Base-by-base conservation (phyloP, 257 asterid genomes). In the Solanum virginianum region DNA sequence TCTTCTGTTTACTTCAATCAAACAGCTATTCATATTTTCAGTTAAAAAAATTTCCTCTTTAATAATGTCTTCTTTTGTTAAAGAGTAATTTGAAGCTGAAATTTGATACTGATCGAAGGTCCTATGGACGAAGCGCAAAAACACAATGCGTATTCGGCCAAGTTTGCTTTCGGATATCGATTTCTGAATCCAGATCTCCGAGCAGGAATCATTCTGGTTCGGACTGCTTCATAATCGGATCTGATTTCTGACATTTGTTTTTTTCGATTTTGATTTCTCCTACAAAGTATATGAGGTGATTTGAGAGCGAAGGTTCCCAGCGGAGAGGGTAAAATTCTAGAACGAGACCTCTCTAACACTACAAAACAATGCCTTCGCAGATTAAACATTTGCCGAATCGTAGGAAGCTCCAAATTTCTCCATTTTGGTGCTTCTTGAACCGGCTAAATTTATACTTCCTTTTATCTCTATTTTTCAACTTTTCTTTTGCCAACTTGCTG, bases 91-190 rank as follows among this genome's bases (percentile, higher is more conserved):
- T 75, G 11, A n/a, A 0, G 45, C 15, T 62, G 75, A 26, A 1
- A 57, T 4, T 32, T 53, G 13, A 4, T 29, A 62, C 14, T 6
- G n/a, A 74, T 57, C 89, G 98, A 92, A 83, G 95, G 97, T 89
- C 98, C 98, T 93, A 95, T 95, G 90, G 97, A 90, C 92, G 93
- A 86, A 83, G 86, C 90, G 98, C 94, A 26, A 49, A 4, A 17
- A 18, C 22, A 5, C 57, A 4, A 88, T 94, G 98, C 96, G 92
- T 88, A 87, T 82, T 90, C 88, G 86, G 90, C 90, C 97, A 95
- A 95, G 98, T 95, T 95, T 95, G 89, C 96, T 93, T 94, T 93
- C 98, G 95, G n/a, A 95, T 8, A 95, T 86, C 47, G 65, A 89
- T 62, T 20, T 47, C 80, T 39, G 96, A 91, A 90, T 32, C 56